Conservation (phyloP, 768 basidiomycete species). For the Butyriboletus loyo region DNA sequence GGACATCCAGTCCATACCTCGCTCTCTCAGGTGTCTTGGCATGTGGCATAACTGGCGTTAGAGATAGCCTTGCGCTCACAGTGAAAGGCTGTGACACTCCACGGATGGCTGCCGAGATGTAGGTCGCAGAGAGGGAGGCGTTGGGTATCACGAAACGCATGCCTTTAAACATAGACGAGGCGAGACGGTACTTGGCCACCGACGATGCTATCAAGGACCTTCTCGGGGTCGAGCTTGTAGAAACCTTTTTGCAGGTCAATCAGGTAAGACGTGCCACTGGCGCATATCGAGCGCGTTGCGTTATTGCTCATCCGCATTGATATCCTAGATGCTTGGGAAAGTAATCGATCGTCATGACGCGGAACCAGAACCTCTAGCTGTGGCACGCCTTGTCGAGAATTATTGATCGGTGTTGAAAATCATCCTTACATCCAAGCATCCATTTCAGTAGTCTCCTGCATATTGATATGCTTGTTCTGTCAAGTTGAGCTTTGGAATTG, state of each 20-base stretch:
- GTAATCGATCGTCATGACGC: slow-evolving; percentile 25
- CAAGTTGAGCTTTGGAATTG: not conserved
- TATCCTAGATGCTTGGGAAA: slow-evolving; percentile 16
- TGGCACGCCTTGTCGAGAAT: slow-evolving; percentile 32
- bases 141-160: slow-evolving; percentile 50
- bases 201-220: slow-evolving; percentile 37
- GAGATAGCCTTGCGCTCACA: slow-evolving; percentile 34
- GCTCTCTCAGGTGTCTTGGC: slow-evolving; percentile 55
- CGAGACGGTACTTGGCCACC: slow-evolving; percentile 38
- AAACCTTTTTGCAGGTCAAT: slow-evolving; percentile 48
- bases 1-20: slow-evolving; percentile 59
- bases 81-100: slow-evolving; percentile 34
- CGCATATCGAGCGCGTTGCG: too few relatives aligned
- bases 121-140: slow-evolving; percentile 39
- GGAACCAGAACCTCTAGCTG: slow-evolving; percentile 17
- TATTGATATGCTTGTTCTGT: not conserved
- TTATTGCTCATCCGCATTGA: not conserved
- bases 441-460: not conserved
- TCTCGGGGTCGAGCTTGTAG: slow-evolving; percentile 47
- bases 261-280: slow-evolving; percentile 35
- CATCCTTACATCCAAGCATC: not conserved
- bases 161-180: slow-evolving; percentile 48
- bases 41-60: slow-evolving; percentile 53
- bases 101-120: slow-evolving; percentile 41
- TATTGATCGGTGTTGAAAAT: slow-evolving; percentile 11